Percentiles rank a stretch among this genome's conserved stretches.
These are phyloP conservation scores for Hygrophila difformis DNA, from an alignment of 257 asterid species.

Conservation along the genomic window DNA sequence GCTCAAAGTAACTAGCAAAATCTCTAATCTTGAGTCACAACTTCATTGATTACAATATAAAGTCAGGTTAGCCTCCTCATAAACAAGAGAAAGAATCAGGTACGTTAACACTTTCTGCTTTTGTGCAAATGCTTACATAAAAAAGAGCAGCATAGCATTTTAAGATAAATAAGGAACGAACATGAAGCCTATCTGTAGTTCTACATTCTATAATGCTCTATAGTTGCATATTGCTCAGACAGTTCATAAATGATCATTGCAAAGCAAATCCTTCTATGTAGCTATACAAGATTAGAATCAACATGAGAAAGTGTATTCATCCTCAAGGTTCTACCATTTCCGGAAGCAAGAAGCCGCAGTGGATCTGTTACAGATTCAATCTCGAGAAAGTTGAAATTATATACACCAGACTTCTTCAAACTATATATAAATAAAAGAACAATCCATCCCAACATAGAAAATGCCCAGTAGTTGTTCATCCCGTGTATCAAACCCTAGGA, in stretches of 20 bases:
- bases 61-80: too few relatives aligned
- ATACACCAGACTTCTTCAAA: conserved; percentile 83
- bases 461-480: conserved; percentile 89
- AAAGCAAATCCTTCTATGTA: conserved; percentile 6
- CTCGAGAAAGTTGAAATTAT: conserved; percentile 63
- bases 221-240: too few relatives aligned
- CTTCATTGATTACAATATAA: too few relatives aligned
- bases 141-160: too few relatives aligned
- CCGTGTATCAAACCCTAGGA: conserved; percentile 93
- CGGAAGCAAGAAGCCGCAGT: conserved; percentile 57
- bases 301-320: conserved; percentile 42
- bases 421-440: conserved; percentile 51
- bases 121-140: too few relatives aligned
- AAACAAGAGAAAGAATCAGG: too few relatives aligned
- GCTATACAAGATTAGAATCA: conserved; percentile 70
- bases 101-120: too few relatives aligned
- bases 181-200: too few relatives aligned
- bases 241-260: not conserved
- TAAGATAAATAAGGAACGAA: too few relatives aligned
- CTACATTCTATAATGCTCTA: too few relatives aligned
- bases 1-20: too few relatives aligned
- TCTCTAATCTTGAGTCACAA: too few relatives aligned
- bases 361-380: conserved; percentile 78
- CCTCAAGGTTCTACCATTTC: conserved; percentile 64
- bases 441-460: conserved; percentile 82